Evolutionary conservation across 2,329 filamentous ascomycete genomes (phyloP), one percentile per base, ranked within the genome.

Genomic region (Colletotrichum camelliae): DNA sequence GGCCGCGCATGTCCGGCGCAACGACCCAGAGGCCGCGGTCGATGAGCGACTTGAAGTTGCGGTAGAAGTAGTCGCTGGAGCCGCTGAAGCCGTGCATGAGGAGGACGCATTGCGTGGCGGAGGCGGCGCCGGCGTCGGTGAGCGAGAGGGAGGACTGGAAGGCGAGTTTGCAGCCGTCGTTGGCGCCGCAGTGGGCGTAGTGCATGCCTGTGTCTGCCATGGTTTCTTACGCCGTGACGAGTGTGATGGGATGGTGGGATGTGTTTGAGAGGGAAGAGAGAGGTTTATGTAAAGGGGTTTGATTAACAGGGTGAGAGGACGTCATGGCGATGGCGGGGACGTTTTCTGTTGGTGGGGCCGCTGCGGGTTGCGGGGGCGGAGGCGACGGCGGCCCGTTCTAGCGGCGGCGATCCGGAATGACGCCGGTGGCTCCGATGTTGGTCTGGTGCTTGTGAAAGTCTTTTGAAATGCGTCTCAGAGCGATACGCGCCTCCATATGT

Each of bases 31-130:
- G 55, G 77, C 81, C 78, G 4, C 76, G 48, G 7, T 75, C 58
- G 29, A 76, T 74, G 12, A 86, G 80, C 4, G 77, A 72, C 15
- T 68, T 67, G 74, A 79, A 79, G 79, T 86, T 86, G 77, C 81
- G 82, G 43, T 77, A 75, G 79, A 86, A 86, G 78, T 86, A 86
- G 39, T 79, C 80, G 21, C 82, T 83, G n/a, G 82, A 84, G 16
- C 85, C 85, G 77, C 83, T 84, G 80, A 86, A 86, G 75, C 85
- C 85, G 77, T 86, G 85, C 61, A 86, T 79, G 48, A 86, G 81
- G 48, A 86, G 77, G 70, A 86, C 79, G 78, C 82, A 82, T 16
- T 57, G 70, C 24, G 43, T 65, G 24, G 65, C 64, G 37, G 69
- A 70, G 62, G 60, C 60, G 58, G 67, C 57, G 35, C 62, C 72